Percentiles rank a stretch among this genome's conserved stretches.
phyloP scores from a whole-genome alignment of 495 filamentous ascomycete genomes.

The Podospora sp. region DNA sequence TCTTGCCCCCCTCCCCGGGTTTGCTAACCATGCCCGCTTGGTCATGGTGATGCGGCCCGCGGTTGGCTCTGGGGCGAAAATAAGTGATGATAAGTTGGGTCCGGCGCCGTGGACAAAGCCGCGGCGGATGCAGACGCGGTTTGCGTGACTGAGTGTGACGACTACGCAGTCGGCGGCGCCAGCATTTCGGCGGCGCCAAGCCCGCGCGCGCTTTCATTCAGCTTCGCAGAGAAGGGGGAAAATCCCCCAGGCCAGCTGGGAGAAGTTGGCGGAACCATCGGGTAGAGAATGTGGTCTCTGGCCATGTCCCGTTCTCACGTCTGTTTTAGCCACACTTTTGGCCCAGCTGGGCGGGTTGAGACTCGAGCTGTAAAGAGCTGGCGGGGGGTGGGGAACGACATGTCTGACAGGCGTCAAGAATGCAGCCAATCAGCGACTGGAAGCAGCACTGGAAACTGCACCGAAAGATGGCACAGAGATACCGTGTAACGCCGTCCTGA shows the following conservation, averaged over 20 bases:
- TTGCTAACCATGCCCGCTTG: neutral
- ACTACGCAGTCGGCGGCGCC: neutral
- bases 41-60: neutral
- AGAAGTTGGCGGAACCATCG: slow-evolving; percentile 4
- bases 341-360: slow-evolving; percentile 16
- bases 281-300: slow-evolving; percentile 11
- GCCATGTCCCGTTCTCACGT: slow-evolving; percentile 21
- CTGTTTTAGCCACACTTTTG: slow-evolving; percentile 30
- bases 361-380: neutral
- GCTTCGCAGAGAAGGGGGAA: neutral
- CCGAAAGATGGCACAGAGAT: neutral
- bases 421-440: neutral
- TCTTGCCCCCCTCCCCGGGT: neutral
- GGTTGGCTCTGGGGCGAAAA: too few relatives aligned
- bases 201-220: neutral
- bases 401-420: slow-evolving; percentile 2
- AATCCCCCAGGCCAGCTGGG: neutral
- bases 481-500: neutral
- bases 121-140: neutral
- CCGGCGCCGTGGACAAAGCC: too few relatives aligned
- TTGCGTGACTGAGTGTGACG: neutral
- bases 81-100: neutral
- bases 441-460: neutral
- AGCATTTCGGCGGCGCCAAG: neutral
- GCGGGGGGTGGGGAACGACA: neutral